Conservation (phyloP, 306 rosid genomes). For the Rubus parviflorus region DNA sequence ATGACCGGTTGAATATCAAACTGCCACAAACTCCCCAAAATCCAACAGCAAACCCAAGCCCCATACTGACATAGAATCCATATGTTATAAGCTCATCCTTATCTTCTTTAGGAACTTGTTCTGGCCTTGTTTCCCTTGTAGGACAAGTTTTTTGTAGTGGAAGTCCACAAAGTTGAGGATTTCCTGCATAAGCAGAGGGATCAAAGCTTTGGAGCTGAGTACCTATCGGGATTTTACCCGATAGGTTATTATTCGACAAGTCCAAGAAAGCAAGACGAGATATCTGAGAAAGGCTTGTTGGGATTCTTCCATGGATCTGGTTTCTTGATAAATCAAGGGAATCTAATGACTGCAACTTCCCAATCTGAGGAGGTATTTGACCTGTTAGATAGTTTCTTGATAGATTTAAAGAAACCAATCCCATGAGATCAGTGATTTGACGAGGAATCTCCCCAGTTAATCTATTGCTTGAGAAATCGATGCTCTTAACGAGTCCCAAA, state of each 20-base stretch:
- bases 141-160: constrained; percentile 2
- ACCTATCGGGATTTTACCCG: background rate
- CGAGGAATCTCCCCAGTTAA: constrained; percentile 4
- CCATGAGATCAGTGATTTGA: constrained; percentile 7
- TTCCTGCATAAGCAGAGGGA: constrained; percentile 6
- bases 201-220: constrained; percentile 10
- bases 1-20: background rate
- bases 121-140: background rate
- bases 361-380: constrained; percentile 8
- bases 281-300: constrained; percentile 5
- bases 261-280: background rate
- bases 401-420: constrained; percentile 22
- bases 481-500: background rate
- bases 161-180: constrained; percentile 24
- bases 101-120: background rate
- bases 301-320: background rate
- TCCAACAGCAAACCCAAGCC: background rate
- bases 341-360: background rate
- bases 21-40: background rate
- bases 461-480: constrained; percentile 21
- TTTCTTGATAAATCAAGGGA: constrained; percentile 12
- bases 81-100: background rate
- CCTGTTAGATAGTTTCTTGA: constrained; percentile 12
- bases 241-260: constrained; percentile 30
- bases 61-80: background rate